Evolutionary conservation across 768 basidiomycete genomes (phyloP), one percentile per base, ranked within the genome.

Genomic region (Suillus alpinus): DNA sequence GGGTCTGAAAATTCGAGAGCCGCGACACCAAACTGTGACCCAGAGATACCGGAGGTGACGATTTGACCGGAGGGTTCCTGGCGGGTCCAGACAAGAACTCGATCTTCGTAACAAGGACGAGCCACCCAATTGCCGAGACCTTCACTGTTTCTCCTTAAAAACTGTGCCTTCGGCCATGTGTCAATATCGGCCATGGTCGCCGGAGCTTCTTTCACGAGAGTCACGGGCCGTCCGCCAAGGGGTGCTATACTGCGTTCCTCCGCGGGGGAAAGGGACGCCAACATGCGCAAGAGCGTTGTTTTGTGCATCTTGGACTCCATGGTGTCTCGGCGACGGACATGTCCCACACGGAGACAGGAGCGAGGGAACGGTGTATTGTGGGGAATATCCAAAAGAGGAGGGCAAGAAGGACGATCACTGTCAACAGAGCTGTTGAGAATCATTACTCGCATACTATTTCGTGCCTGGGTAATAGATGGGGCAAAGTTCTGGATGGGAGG

Each of bases 21-120:
- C 47, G 89, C 86, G 49, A 92, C 86, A 37, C 85, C 88, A 23
- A 83, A 71, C 34, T 78, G 71, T 18, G 80, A 75, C 56, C 86
- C 81, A 36, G 77, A 67, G 50, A 89, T 79, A 18, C 75, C 78
- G 36, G 68, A 63, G 52, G 69, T 63, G 18, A 72, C 70, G 39
- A 76, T 62, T 20, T 76, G 68, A 40, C 81, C 70, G 13, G 71
- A 77, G 18, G 69, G 75, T 20, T 77, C 77, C 26, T 73, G 68
- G 4, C 78, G 77, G 13, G 81, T 71, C 77, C 86, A 88, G 4
- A 89, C 76, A 31, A 77, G 73, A 63, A 82, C 75, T 36, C 89
- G 79, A 59, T 92, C 89, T 72, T 93, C 91, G 70, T 90, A 92
- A 68, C 87, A 88, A 29, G 88, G 86, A 4, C 91, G 86, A 40